Evolutionary conservation across 805 yeast species (phyloP).

Genomic region (Nakazawaea peltata): DNA sequence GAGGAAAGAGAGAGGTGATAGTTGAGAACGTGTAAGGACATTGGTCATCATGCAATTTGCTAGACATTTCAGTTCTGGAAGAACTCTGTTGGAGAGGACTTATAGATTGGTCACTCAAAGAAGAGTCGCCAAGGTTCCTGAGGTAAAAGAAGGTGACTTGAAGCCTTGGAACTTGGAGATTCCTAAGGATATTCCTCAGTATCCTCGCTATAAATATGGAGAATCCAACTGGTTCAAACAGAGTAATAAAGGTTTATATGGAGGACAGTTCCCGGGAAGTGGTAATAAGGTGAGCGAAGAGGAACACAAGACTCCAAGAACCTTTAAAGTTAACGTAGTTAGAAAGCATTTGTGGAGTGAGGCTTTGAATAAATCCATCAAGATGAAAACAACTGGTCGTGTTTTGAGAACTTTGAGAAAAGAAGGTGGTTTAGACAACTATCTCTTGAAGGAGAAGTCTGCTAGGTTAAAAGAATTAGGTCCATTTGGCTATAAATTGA

Average conservation of each 20-base stretch:
- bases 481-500: constrained; percentile 83
- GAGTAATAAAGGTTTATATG: constrained; percentile 82
- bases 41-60: too few species aligned
- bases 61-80: not conserved
- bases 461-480: constrained; percentile 92
- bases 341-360: constrained; percentile 80
- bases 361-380: constrained; percentile 47
- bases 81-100: constrained; percentile 12
- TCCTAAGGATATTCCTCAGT: constrained; percentile 33
- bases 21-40: too few species aligned
- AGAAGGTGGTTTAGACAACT: constrained; percentile 94
- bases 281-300: constrained; percentile 76
- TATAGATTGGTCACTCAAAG: constrained; percentile 38
- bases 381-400: constrained; percentile 61
- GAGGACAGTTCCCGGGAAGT: constrained; percentile 73
- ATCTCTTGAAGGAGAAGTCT: constrained; percentile 76
- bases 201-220: constrained; percentile 73
- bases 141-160: constrained; percentile 45
- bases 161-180: constrained; percentile 31
- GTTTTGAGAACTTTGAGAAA: constrained; percentile 82
- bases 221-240: constrained; percentile 73
- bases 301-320: constrained; percentile 64
- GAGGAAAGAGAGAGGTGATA: too few species aligned
- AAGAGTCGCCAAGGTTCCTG: constrained; percentile 33
- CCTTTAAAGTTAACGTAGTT: constrained; percentile 78